Percentiles rank a stretch among this genome's conserved stretches.
Evolutionary conservation across 768 basidiomycete species (phyloP).

Genomic region (Lanmaoa pseudosensibilis): DNA sequence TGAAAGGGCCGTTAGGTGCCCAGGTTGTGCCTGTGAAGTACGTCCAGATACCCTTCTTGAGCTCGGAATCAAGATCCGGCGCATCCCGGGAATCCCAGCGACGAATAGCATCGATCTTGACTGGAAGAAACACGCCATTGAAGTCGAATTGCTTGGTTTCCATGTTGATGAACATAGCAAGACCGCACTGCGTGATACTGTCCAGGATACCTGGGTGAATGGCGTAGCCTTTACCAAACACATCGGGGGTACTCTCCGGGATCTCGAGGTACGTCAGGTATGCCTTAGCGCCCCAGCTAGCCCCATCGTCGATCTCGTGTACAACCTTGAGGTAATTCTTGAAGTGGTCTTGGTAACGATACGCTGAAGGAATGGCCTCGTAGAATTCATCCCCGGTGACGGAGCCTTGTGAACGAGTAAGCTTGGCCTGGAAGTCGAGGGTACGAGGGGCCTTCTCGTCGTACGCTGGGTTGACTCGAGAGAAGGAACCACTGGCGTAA

Average conservation of each 20-base stretch:
- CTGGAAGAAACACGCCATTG: conserved; percentile 33
- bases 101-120: conserved; percentile 31
- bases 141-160: conserved; percentile 32
- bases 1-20: conserved; percentile 26
- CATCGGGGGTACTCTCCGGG: conserved; percentile 25
- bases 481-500: conserved; percentile 31
- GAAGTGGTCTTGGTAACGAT: conserved; percentile 27
- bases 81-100: conserved; percentile 31
- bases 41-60: conserved; percentile 33
- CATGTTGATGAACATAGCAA: conserved; percentile 32
- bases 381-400: conserved; percentile 23
- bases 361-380: conserved; percentile 17
- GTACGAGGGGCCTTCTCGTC: conserved; percentile 21
- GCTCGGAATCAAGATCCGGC: conserved; percentile 24
- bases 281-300: conserved; percentile 28
- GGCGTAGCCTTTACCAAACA: conserved; percentile 31
- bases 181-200: conserved; percentile 34
- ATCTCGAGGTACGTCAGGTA: conserved; percentile 28
- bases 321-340: conserved; percentile 30
- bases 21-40: conserved; percentile 27
- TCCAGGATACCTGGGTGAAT: conserved; percentile 37
- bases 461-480: conserved; percentile 28
- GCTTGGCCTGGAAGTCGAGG: conserved; percentile 25
- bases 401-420: conserved; percentile 18
- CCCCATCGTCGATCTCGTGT: conserved; percentile 29